These are phyloP conservation scores for Lachnellula hyalina DNA, from an alignment of 2,329 filamentous ascomycete species.

Conservation along the genomic window DNA sequence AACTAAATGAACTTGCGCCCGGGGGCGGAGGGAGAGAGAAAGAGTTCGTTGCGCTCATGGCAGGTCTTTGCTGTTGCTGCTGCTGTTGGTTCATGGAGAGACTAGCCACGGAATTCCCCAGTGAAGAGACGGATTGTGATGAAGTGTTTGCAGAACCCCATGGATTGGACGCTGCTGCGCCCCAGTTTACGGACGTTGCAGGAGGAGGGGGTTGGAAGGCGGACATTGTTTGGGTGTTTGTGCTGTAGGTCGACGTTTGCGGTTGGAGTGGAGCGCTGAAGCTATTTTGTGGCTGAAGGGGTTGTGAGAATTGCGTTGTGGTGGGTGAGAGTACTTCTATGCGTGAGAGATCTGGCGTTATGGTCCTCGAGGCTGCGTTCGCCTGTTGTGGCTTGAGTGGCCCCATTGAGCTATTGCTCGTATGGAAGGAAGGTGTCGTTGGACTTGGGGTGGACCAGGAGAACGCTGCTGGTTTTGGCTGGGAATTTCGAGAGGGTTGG, in stretches of 20 bases:
- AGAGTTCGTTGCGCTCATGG: slow-evolving; percentile 36
- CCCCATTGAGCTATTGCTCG: slow-evolving; percentile 12
- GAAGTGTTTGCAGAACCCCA: slow-evolving; percentile 40
- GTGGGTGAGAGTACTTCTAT: slow-evolving; percentile 53
- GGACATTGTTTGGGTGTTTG: slow-evolving; percentile 13
- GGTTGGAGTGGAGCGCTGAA: slow-evolving; percentile 12
- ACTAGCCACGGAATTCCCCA: slow-evolving; percentile 42
- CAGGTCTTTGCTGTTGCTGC: slow-evolving; percentile 32
- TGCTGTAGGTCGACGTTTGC: slow-evolving; percentile 11
- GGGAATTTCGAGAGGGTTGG: slow-evolving; percentile 33
- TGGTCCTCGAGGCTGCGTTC: slow-evolving; percentile 43
- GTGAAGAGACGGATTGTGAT: slow-evolving; percentile 33
- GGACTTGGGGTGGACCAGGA: slow-evolving; percentile 59
- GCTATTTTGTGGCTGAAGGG: slow-evolving; percentile 40
- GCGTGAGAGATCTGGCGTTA: slow-evolving; percentile 52
- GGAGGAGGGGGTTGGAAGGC: slow-evolving; percentile 16
- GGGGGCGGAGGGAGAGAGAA: slow-evolving; percentile 46
- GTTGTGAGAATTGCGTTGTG: slow-evolving; percentile 58
- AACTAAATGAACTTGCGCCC: slow-evolving; percentile 9
- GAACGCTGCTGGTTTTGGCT: slow-evolving; percentile 45
- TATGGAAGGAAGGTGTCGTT: slow-evolving; percentile 27
- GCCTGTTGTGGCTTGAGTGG: slow-evolving; percentile 34
- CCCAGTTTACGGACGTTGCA: slow-evolving; percentile 44
- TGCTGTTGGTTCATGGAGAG: slow-evolving; percentile 42
- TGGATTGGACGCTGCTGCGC: slow-evolving; percentile 41